Evolutionary conservation across 2,329 filamentous ascomycete species (phyloP), one percentile per base, ranked within the genome.

Genomic region (Thermothelomyces thermophilus): DNA sequence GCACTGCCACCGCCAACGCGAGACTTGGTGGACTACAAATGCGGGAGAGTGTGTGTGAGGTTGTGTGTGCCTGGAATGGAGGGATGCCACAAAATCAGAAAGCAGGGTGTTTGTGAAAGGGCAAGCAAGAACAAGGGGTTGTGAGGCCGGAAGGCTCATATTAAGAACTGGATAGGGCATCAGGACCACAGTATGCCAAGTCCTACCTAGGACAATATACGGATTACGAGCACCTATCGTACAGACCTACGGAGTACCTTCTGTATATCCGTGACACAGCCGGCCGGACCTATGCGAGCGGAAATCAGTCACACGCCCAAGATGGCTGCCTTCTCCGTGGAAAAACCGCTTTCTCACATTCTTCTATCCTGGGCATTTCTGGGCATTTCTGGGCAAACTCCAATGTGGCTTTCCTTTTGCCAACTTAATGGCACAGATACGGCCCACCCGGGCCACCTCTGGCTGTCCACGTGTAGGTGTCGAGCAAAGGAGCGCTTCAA

Each of bases 1-100:
- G 52, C 54, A 56, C 54, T 51, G 54, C 54, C 54, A 54, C 54
- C 50, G 42, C 54, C 41, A 48, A 40, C 40, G 24, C 53, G 46
- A 31, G 36, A 50, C 33, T 36, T 33, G 26, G 34, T 20, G 41
- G 17, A 26, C 17, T 16, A 37, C 20, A 43, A 24, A 41, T 48
- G 50, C 46, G 45, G 41, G 17, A 30, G 14, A 11, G 39, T n/a
- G 24, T 19, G 17, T 35, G 16, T 36, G 36, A 35, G 36, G 19
- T 8, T 28, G 24, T 26, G 52, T 34, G 52, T 49, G 39, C 22
- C 19, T 47, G 42, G n/a, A 36, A 19, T 22, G 36, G 8, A 26
- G 28, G 33, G 22, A 36, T 35, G 22, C 4, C 24, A 48, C 20
- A 9, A 34, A n/a, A 41, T 41, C 39, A 41, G 10, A 9, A 30